Percentiles rank a stretch among this genome's conserved stretches.
Evolutionary conservation across 192 early-diverging fungal species (phyloP).

Genomic region (Coemansia sp.): DNA sequence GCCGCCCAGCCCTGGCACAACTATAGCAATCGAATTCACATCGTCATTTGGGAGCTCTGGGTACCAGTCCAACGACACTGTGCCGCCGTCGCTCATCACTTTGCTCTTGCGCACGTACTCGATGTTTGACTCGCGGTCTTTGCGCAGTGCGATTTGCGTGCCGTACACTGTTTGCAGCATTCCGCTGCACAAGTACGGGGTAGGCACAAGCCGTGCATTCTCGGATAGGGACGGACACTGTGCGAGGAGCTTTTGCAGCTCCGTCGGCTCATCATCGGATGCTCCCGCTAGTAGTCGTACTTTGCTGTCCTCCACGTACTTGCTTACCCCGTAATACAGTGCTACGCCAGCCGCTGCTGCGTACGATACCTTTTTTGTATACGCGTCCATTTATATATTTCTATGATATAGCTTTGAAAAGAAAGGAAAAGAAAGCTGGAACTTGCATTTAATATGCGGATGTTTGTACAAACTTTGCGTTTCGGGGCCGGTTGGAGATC

Average conservation of each 20-base stretch:
- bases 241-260: constrained; percentile 8
- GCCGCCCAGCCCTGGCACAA: constrained; percentile 89
- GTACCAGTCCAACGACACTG: constrained; percentile 84
- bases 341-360: constrained; percentile 5
- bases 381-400: too few relatives aligned
- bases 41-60: constrained; percentile 57
- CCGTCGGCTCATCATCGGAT: neutral
- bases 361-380: neutral
- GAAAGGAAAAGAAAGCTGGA: too few relatives aligned
- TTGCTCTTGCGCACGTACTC: constrained; percentile 51
- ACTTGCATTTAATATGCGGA: too few relatives aligned
- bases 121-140: constrained; percentile 22
- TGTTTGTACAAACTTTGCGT: too few relatives aligned
- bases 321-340: constrained; percentile 5
- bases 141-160: constrained; percentile 34
- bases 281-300: neutral
- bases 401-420: too few relatives aligned
- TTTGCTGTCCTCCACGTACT: constrained; percentile 9
- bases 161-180: constrained; percentile 71
- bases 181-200: constrained; percentile 70
- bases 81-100: constrained; percentile 74
- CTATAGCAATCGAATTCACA: constrained; percentile 63
- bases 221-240: constrained; percentile 56
- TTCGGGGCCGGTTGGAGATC: too few relatives aligned
- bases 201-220: constrained; percentile 61